A percentile compares a stretch with the other conserved stretches of the same genome.
Evolutionary conservation across 495 filamentous ascomycete species (phyloP).

Genomic region (Penicillium paxilli): DNA sequence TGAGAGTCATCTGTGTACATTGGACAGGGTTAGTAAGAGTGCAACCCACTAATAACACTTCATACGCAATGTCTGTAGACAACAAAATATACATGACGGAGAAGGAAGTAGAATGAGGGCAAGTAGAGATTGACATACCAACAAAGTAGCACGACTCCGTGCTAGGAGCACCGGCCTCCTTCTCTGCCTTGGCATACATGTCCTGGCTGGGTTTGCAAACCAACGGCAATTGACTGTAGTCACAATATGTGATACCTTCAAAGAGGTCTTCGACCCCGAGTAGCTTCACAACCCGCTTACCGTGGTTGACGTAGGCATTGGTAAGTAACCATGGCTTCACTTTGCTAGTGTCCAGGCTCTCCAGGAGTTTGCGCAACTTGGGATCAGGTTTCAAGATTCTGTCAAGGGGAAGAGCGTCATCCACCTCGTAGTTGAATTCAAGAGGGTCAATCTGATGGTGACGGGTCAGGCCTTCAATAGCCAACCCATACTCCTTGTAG

Average conservation of each 20-base stretch:
- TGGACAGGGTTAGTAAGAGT: constrained; percentile 5
- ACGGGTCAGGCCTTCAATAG: constrained; percentile 91
- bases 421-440: constrained; percentile 91
- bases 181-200: constrained; percentile 81
- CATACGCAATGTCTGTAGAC: too few relatives aligned
- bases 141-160: constrained; percentile 78
- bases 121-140: constrained; percentile 52
- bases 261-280: constrained; percentile 84
- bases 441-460: constrained; percentile 95
- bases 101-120: not conserved
- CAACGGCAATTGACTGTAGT: constrained; percentile 68
- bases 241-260: constrained; percentile 90
- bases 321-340: constrained; percentile 93
- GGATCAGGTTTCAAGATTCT: constrained; percentile 75
- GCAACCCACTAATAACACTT: not conserved
- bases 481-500: constrained; percentile 92
- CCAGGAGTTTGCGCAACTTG: constrained; percentile 70
- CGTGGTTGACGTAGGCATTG: constrained; percentile 93
- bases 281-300: constrained; percentile 73
- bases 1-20: constrained; percentile 75
- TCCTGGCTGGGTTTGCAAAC: constrained; percentile 81
- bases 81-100: too few relatives aligned
- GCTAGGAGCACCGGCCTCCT: constrained; percentile 58
- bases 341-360: constrained; percentile 74
- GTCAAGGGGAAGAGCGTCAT: constrained; percentile 92